A percentile compares a stretch with the other conserved stretches of the same genome.
Conservation (phyloP, 305 asterid genomes). For the Fraxinus dipetala region DNA sequence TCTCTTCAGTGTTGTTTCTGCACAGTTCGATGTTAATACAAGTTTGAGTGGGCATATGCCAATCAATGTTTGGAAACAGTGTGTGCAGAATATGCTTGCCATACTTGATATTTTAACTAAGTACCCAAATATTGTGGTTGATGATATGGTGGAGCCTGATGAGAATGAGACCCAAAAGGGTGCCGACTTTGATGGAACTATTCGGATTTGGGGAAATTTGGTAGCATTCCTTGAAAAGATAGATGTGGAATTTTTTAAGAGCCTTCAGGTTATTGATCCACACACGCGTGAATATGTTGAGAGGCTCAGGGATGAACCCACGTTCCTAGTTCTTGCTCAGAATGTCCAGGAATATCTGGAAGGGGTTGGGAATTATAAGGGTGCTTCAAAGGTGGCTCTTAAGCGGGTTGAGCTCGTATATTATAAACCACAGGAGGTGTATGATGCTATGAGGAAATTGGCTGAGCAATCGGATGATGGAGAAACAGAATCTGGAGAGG, state of each 20-base stretch:
- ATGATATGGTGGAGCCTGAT: constrained; percentile 85
- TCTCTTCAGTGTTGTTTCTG: constrained; percentile 82
- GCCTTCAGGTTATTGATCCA: constrained; percentile 94
- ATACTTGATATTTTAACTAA: constrained; percentile 79
- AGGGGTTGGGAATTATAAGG: constrained; percentile 58
- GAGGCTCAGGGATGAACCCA: constrained; percentile 88
- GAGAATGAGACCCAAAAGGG: constrained; percentile 94
- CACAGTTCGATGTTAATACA: constrained; percentile 85
- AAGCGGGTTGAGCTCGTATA: constrained; percentile 83
- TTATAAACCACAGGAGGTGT: constrained; percentile 93
- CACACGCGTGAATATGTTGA: constrained; percentile 90
- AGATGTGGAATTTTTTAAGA: constrained; percentile 83
- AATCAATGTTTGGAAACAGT: constrained; percentile 85
- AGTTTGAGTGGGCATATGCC: constrained; percentile 95
- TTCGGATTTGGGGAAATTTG: constrained; percentile 87
- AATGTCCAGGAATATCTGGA: constrained; percentile 81
- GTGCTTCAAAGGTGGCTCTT: constrained; percentile 91
- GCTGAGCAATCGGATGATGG: constrained; percentile 56
- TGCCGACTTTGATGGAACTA: constrained; percentile 61
- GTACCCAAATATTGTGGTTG: constrained; percentile 83
- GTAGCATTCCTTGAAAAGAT: constrained; percentile 84
- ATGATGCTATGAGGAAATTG: constrained; percentile 86
- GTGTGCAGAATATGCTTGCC: constrained; percentile 67
- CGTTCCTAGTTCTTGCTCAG: constrained; percentile 75
- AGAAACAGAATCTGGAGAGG: constrained; percentile 57